These are phyloP conservation scores for Paraconiothyrium brasiliense DNA, from an alignment of 2,329 filamentous ascomycete species.

Conservation along the genomic window DNA sequence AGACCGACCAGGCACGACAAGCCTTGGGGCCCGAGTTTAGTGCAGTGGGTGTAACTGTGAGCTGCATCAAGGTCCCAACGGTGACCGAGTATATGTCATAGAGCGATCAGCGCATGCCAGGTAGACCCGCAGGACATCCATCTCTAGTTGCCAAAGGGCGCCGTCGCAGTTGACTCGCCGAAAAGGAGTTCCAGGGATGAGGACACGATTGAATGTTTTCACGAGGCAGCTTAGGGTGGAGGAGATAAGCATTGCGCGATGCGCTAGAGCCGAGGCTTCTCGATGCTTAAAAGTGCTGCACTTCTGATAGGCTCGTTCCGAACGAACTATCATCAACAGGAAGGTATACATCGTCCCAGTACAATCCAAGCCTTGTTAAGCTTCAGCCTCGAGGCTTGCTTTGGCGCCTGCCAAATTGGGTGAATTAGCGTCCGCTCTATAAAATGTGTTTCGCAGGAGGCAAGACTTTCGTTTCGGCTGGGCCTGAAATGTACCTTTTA, in stretches of 20 bases:
- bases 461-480: not conserved
- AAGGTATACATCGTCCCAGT: not conserved
- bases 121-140: not conserved
- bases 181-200: not conserved
- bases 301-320: slow-evolving; percentile 5
- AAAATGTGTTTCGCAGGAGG: not conserved
- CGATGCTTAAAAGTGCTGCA: not conserved
- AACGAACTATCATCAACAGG: not conserved
- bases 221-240: not conserved
- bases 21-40: not conserved
- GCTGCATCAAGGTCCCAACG: not conserved
- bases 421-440: not conserved
- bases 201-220: not conserved
- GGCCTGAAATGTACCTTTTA: not conserved
- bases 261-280: slow-evolving; percentile 4
- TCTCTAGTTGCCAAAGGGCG: not conserved
- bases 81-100: not conserved
- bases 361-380: slow-evolving; percentile 7
- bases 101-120: not conserved
- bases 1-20: not conserved
- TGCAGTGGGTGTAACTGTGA: not conserved
- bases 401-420: not conserved
- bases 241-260: not conserved
- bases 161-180: not conserved
- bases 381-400: slow-evolving; percentile 11